Percentiles rank a stretch among this genome's conserved stretches.
Evolutionary conservation across 441 rosid species (phyloP).

Genomic region (Croton laevigatus): DNA sequence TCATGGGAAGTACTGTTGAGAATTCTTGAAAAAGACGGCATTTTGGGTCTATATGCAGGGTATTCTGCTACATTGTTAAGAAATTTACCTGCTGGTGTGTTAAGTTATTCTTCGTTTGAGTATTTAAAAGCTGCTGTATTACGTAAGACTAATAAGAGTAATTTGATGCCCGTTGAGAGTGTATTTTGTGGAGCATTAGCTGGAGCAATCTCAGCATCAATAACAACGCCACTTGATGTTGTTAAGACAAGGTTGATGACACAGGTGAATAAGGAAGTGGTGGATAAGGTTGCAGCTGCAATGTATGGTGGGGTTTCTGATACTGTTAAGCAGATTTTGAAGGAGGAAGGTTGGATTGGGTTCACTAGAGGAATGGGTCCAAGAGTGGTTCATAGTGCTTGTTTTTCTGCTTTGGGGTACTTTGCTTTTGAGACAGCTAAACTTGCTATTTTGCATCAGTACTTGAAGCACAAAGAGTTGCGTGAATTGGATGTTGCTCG

Average conservation of each 20-base stretch:
- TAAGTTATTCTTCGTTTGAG: slow-evolving; percentile 90
- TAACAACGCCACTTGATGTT: slow-evolving; percentile 89
- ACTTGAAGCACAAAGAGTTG: slow-evolving; percentile 60
- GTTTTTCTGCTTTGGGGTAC: slow-evolving; percentile 85
- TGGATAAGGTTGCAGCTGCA: slow-evolving; percentile 49
- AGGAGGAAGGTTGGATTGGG: slow-evolving; percentile 92
- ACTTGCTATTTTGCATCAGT: slow-evolving; percentile 65
- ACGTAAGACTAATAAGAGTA: slow-evolving; percentile 48
- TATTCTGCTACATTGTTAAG: slow-evolving; percentile 85
- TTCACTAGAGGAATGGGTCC: slow-evolving; percentile 86
- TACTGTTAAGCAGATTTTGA: slow-evolving; percentile 74
- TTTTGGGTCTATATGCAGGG: slow-evolving; percentile 84
- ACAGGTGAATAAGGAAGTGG: slow-evolving; percentile 55
- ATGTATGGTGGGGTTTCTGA: slow-evolving; percentile 57
- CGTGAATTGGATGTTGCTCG: slow-evolving; percentile 34
- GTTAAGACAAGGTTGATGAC: slow-evolving; percentile 96
- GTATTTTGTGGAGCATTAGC: slow-evolving; percentile 87
- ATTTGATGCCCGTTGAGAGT: slow-evolving; percentile 84
- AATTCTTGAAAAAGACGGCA: slow-evolving; percentile 78
- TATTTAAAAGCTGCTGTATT: slow-evolving; percentile 84
- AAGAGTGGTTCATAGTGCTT: slow-evolving; percentile 86
- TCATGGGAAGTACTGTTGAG: slow-evolving; percentile 72
- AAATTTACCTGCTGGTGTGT: slow-evolving; percentile 88
- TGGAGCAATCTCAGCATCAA: slow-evolving; percentile 84
- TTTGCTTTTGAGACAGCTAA: slow-evolving; percentile 96